Base-by-base conservation (phyloP, 768 basidiomycete species). In the Suillus americanus region DNA sequence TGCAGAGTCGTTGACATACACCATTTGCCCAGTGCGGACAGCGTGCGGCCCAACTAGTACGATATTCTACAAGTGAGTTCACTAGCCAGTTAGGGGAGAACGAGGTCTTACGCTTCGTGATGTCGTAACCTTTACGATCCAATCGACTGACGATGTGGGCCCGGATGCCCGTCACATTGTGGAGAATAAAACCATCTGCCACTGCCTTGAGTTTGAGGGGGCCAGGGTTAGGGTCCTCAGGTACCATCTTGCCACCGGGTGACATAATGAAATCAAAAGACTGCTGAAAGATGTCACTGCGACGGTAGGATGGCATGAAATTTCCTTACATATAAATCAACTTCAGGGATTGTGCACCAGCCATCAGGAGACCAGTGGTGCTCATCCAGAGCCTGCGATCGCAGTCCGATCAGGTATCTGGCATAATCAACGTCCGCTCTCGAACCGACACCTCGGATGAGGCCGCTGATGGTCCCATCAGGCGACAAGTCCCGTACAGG, bases 81-180 rank as follows among this genome's bases (percentile, higher is more conserved):
- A 69, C 45, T 60, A 30, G 30, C n/a, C 62, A 57, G 53, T 40
- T 37, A 2, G 60, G 53, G 13, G 38, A 13, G 65, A 43, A 10
- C 63, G 55, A 48, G 43, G 23, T 75, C 90, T 71, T 69, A 95
- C 95, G 79, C 79, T 87, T 92, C 40, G 90, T 84, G 61, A 98
- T 83, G 69, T 97, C 92, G 69, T 94, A 97, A 9, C 95, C 95
- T 68, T 82, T 88, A 14, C 89, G 89, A 69, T 96, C 95, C 61
- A 95, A 73, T 33, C 94, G 83, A 71, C 86, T 89, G 28, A 92
- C 88, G 23, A 96, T 88, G 66, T 88, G 88, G 2, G 88, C 83
- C 43, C 92, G 85, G 55, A 97, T 83, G 7, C 94, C 95, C 2
- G 89, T 84, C 10, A 94, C 80, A 71, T 95, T 90, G 60, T 89